Conservation (phyloP, 768 basidiomycete species). For the Trichaptum fuscoviolaceum region DNA sequence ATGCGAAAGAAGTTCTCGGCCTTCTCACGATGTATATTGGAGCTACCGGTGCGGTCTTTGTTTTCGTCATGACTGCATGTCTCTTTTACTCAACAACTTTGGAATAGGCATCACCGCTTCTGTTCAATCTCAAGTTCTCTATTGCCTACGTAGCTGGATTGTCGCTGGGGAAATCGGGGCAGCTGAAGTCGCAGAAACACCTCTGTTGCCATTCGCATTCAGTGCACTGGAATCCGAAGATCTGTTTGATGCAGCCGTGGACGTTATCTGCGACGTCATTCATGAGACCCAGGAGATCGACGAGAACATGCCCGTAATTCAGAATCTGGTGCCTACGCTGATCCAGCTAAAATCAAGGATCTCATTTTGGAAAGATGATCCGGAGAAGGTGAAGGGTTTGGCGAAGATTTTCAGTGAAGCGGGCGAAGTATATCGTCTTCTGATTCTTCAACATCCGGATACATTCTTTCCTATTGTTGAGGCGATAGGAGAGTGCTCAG, state of each 20-base stretch:
- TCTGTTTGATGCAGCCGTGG: slow-evolving; percentile 91
- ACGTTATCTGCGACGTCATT: slow-evolving; percentile 89
- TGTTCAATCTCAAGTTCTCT: slow-evolving; percentile 79
- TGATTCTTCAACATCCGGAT: slow-evolving; percentile 85
- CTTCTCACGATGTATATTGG: slow-evolving; percentile 84
- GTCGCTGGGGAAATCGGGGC: slow-evolving; percentile 77
- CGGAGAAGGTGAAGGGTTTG: slow-evolving; percentile 84
- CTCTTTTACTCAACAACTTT: slow-evolving; percentile 5
- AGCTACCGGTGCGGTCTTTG: slow-evolving; percentile 58
- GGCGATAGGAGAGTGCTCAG: slow-evolving; percentile 89
- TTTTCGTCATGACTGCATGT: not conserved
- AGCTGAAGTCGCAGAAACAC: slow-evolving; percentile 58
- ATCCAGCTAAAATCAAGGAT: slow-evolving; percentile 67
- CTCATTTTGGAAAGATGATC: slow-evolving; percentile 59
- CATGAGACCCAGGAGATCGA: slow-evolving; percentile 98
- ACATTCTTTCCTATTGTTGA: slow-evolving; percentile 94
- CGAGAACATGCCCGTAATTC: slow-evolving; percentile 86
- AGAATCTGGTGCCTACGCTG: slow-evolving; percentile 83
- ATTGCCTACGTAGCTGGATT: slow-evolving; percentile 85
- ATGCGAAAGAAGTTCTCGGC: slow-evolving; percentile 67
- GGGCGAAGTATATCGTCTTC: slow-evolving; percentile 88
- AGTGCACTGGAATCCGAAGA: slow-evolving; percentile 77
- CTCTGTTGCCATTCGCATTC: slow-evolving; percentile 79
- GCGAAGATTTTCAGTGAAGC: slow-evolving; percentile 96
- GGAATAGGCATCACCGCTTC: slow-evolving; percentile 70